phyloP scores from a whole-genome alignment of 2,329 filamentous ascomycete genomes.

The Trichoderma sp. region DNA sequence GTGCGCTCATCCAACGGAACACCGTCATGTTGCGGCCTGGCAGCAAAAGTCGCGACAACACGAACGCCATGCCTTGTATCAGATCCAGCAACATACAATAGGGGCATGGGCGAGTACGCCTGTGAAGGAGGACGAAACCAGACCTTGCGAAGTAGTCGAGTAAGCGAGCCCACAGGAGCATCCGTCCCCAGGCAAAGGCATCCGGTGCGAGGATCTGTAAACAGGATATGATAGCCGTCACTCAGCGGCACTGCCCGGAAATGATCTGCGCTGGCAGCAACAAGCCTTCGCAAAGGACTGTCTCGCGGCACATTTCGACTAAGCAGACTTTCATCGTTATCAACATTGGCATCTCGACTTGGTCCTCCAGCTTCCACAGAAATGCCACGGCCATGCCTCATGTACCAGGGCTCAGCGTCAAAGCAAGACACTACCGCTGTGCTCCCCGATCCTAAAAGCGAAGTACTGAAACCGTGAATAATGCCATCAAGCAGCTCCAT shows the following conservation, averaged over 20 bases:
- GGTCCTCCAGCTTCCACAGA: neutral
- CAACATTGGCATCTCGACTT: neutral
- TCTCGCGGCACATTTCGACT: slow-evolving; percentile 23
- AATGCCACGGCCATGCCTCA: neutral
- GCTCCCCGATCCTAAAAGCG: slow-evolving; percentile 24
- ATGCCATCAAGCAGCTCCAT: slow-evolving; percentile 25
- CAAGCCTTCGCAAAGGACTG: slow-evolving; percentile 30
- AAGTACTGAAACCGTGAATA: slow-evolving; percentile 28
- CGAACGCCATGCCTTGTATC: slow-evolving; percentile 57
- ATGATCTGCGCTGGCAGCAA: slow-evolving; percentile 53
- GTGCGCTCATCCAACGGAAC: neutral
- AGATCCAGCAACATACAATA: slow-evolving; percentile 55
- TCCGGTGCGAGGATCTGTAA: slow-evolving; percentile 58
- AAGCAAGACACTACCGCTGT: slow-evolving; percentile 24
- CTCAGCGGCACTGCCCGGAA: slow-evolving; percentile 63
- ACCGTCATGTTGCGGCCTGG: slow-evolving; percentile 24
- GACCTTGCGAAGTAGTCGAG: slow-evolving; percentile 58
- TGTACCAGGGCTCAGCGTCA: slow-evolving; percentile 20
- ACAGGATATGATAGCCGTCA: slow-evolving; percentile 64
- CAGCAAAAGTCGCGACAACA: slow-evolving; percentile 56
- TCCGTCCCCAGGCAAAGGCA: slow-evolving; percentile 61
- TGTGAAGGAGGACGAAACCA: slow-evolving; percentile 43
- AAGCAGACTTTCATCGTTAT: slow-evolving; percentile 19
- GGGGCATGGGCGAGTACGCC: slow-evolving; percentile 39
- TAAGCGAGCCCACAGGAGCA: slow-evolving; percentile 49